These are phyloP conservation scores for Pleurotus salmoneostramineus DNA, from an alignment of 768 basidiomycete species.

Conservation along the genomic window DNA sequence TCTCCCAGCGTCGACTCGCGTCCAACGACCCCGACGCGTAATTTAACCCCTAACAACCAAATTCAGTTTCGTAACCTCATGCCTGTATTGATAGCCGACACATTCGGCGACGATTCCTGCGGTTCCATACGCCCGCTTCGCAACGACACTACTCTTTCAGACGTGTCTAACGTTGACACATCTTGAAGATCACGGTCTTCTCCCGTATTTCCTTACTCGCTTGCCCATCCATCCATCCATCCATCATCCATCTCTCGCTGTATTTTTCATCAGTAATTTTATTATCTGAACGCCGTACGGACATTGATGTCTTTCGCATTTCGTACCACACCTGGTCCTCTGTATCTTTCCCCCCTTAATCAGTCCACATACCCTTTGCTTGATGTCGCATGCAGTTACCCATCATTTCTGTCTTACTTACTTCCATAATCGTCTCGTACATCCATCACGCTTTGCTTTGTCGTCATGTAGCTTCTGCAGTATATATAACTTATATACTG, in stretches of 20 bases:
- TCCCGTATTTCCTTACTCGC: too few relatives aligned
- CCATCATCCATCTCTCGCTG: neutral
- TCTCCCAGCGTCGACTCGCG: neutral
- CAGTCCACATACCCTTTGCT: neutral
- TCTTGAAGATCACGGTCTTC: too few relatives aligned
- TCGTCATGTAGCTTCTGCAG: too few relatives aligned
- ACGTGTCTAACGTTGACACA: too few relatives aligned
- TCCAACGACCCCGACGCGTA: conserved; percentile 10
- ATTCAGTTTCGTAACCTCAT: conserved; percentile 46
- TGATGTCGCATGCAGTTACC: too few relatives aligned
- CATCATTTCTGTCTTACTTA: too few relatives aligned
- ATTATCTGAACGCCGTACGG: neutral
- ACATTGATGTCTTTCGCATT: neutral
- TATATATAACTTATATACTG: too few relatives aligned
- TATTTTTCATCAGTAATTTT: conserved; percentile 2
- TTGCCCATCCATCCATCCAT: neutral
- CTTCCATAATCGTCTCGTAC: too few relatives aligned
- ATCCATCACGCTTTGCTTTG: too few relatives aligned
- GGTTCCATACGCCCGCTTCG: conserved; percentile 11
- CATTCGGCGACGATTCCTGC: conserved; percentile 19
- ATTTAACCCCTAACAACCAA: conserved; percentile 1
- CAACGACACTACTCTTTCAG: neutral
- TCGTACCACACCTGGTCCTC: neutral
- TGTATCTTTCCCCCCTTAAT: neutral
- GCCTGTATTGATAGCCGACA: conserved; percentile 43